phyloP scores from a whole-genome alignment of 192 early-diverging fungal species.

The Backusella morwellensis region DNA sequence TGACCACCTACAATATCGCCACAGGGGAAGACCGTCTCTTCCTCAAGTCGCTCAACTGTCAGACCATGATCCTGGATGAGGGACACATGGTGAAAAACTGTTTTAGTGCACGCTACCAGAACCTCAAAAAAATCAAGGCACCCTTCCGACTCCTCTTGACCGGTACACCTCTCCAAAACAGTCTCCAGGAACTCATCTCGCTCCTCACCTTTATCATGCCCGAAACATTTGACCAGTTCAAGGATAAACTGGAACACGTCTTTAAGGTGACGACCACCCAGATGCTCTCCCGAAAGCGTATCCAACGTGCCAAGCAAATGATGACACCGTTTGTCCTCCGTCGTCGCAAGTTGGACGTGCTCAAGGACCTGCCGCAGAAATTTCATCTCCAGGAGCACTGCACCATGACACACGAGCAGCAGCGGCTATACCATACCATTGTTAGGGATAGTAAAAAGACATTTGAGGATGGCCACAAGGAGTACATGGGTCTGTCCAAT shows the following conservation, averaged over 20 bases:
- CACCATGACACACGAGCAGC: slow-evolving; percentile 48
- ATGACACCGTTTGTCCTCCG: slow-evolving; percentile 89
- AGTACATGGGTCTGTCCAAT: slow-evolving; percentile 42
- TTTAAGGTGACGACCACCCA: slow-evolving; percentile 60
- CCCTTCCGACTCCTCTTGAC: slow-evolving; percentile 73
- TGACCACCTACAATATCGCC: slow-evolving; percentile 85
- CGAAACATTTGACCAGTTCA: slow-evolving; percentile 61
- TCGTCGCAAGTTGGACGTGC: slow-evolving; percentile 72
- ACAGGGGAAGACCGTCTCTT: slow-evolving; percentile 74
- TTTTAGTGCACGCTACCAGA: slow-evolving; percentile 72
- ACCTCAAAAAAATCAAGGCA: slow-evolving; percentile 60
- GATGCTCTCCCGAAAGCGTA: slow-evolving; percentile 57
- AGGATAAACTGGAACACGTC: slow-evolving; percentile 49
- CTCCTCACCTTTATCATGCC: slow-evolving; percentile 89
- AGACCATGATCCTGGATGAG: slow-evolving; percentile 82
- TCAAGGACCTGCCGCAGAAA: slow-evolving; percentile 65
- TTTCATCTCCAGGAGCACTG: slow-evolving; percentile 50
- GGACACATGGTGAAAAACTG: slow-evolving; percentile 93
- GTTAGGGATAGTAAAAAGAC: slow-evolving; percentile 27
- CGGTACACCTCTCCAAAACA: slow-evolving; percentile 88
- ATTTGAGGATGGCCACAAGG: slow-evolving; percentile 16
- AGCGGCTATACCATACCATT: slow-evolving; percentile 52
- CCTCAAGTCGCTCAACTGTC: slow-evolving; percentile 60
- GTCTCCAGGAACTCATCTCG: slow-evolving; percentile 82
- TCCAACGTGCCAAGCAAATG: slow-evolving; percentile 75